Evolutionary conservation across 208 protist genomes (phyloP).

Genomic region (Vickermania ingenoplastis): DNA sequence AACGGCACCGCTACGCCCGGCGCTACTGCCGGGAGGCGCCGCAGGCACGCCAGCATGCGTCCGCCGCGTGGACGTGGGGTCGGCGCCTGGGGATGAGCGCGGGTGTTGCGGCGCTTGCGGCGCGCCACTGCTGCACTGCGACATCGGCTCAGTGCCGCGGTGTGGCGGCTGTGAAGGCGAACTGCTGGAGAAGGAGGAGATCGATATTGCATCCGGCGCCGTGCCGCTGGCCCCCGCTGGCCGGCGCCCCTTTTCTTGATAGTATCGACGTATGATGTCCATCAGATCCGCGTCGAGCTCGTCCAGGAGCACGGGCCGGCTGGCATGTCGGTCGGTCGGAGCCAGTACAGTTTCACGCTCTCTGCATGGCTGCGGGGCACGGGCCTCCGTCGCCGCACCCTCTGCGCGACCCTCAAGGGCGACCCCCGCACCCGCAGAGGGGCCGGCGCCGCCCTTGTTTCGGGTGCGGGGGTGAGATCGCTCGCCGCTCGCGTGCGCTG

Average conservation of each 20-base stretch:
- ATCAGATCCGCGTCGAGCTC: constrained; percentile 36
- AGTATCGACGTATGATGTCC: constrained; percentile 36
- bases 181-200: not conserved
- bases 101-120: not conserved
- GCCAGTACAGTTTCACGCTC: not conserved
- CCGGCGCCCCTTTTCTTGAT: constrained; percentile 12
- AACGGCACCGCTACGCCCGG: not conserved
- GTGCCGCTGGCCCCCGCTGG: not conserved
- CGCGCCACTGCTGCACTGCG: not conserved
- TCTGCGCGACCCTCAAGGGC: not conserved
- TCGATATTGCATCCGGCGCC: not conserved
- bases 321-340: not conserved
- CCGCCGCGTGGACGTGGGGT: not conserved
- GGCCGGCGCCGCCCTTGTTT: no score
- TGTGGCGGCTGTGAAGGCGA: not conserved
- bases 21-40: not conserved
- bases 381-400: not conserved
- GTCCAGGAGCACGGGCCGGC: constrained; percentile 14
- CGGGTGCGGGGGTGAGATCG: not conserved
- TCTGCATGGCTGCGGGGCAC: not conserved
- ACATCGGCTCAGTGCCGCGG: not conserved
- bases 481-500: not conserved
- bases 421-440: not conserved
- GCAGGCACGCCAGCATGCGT: no score
- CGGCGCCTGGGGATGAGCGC: not conserved